Percentiles rank a stretch among this genome's conserved stretches.
Evolutionary conservation across 257 asterid genomes (phyloP).

Genomic region (Knoxia roxburghii): DNA sequence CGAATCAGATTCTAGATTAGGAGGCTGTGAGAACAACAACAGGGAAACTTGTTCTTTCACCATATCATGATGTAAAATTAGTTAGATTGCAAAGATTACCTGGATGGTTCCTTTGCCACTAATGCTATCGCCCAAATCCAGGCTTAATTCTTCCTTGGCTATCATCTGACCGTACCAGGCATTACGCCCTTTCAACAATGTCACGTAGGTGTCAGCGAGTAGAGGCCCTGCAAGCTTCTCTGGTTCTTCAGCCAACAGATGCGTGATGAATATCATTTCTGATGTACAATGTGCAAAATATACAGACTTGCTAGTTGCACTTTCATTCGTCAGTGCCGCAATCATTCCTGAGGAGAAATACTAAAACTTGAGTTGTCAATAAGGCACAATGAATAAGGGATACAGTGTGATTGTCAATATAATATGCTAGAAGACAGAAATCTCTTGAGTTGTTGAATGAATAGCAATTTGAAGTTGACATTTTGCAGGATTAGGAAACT

Average conservation of each 20-base stretch:
- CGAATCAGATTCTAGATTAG: too few species aligned
- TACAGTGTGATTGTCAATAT: neutral
- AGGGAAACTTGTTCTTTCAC: too few species aligned
- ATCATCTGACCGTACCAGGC: conserved; percentile 94
- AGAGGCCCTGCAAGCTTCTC: conserved; percentile 92
- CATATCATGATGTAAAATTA: neutral
- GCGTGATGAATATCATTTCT: conserved; percentile 86
- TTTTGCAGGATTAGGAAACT: neutral
- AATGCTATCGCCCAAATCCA: conserved; percentile 85
- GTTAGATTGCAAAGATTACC: conserved; percentile 30
- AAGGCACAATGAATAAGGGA: neutral
- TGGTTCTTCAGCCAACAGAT: conserved; percentile 75
- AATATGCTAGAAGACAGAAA: neutral
- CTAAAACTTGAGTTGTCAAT: neutral
- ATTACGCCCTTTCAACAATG: conserved; percentile 82
- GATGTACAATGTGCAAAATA: conserved; percentile 93
- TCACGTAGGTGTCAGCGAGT: conserved; percentile 86
- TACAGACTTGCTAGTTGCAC: conserved; percentile 90
- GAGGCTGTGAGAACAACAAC: neutral
- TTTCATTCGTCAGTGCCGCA: conserved; percentile 86
- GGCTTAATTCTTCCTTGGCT: conserved; percentile 73
- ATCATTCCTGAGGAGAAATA: conserved; percentile 55
- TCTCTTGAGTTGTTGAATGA: neutral
- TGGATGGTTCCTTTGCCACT: conserved; percentile 92
- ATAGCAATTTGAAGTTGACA: neutral